Conservation (phyloP, 148 eudicot genomes). For the Fagopyrum esculentum region DNA sequence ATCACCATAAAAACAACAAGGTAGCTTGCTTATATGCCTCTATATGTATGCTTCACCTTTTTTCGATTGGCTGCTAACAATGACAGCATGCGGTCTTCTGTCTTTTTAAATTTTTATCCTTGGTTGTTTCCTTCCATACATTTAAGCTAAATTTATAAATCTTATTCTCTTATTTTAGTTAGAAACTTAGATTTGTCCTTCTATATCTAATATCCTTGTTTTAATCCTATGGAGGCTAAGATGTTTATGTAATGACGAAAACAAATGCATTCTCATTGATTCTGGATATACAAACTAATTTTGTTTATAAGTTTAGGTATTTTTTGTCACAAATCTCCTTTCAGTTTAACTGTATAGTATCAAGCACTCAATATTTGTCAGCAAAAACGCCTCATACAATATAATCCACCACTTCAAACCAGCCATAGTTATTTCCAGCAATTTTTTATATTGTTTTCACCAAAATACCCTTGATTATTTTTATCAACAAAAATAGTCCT, state of each 20-base stretch:
- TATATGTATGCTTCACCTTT: not conserved
- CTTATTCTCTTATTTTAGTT: not conserved
- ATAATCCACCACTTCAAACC: no score
- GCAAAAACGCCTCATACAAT: no score
- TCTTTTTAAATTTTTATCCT: not conserved
- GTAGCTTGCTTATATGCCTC: slow-evolving; percentile 26
- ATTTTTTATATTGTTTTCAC: no score
- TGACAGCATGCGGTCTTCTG: not conserved
- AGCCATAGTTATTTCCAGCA: no score
- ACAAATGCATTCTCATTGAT: not conserved
- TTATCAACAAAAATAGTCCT: no score
- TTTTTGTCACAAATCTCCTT: no score
- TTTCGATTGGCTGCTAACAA: not conserved
- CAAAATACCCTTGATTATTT: no score
- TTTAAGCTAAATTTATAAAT: not conserved
- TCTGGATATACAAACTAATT: not conserved
- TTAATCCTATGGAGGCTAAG: not conserved
- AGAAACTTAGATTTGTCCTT: not conserved
- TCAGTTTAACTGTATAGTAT: no score
- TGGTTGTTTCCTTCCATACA: not conserved
- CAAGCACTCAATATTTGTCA: no score
- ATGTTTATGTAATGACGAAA: not conserved
- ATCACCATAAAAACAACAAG: slow-evolving; percentile 92
- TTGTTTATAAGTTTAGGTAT: not conserved
- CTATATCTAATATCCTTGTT: not conserved